Base-by-base conservation (phyloP, 352 stramenopile species). In the Lagenidium sp. region DNA sequence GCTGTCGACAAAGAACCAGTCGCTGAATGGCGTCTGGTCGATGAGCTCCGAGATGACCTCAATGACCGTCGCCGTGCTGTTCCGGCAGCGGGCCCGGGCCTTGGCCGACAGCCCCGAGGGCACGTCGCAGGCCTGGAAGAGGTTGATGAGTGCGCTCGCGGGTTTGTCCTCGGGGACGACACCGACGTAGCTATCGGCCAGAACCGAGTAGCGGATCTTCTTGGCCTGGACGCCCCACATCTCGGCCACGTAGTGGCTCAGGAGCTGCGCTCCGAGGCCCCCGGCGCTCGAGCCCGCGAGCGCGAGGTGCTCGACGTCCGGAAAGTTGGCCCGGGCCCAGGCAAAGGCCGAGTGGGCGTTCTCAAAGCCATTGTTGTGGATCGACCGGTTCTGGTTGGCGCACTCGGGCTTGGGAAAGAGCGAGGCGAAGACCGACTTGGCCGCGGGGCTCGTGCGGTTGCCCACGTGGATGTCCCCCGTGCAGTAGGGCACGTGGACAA, bases 401-500 rank as follows among this genome's bases (percentile, higher is more conserved):
- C 68, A 86, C 29, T 60, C 47, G 18, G 52, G 41, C 47, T 55
- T 57, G 31, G 57, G 42, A 2, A 86, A 56, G 20, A 86, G 28
- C 4, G 42, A 34, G 30, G 74, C 72, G 11, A 82, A 24, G 2
- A 36, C 22, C 20, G 50, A 66, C 42, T 76, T 63, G 0, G 19
- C 41, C 31, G 62, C 62, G 15, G 36, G 37, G 19, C 63, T 36
- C 6, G 65, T 34, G 21, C 51, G 38, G 50, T 56, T 74, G 37
- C 74, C 74, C 6, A 87, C 34, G 51, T 87, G 72, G 39, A 87
- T 47, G 53, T 85, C 74, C 23, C 74, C 74, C 32, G 74, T 85
- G 59, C 74, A 87, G 55, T 87, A 87, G 6, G 71, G 70, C 31
- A 84, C 36, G 56, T 83, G 68, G 13, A 87, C 68, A 34, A 85